These are phyloP conservation scores for Globisporangium cederbergense DNA, from an alignment of 352 stramenopile species.

Conservation along the genomic window DNA sequence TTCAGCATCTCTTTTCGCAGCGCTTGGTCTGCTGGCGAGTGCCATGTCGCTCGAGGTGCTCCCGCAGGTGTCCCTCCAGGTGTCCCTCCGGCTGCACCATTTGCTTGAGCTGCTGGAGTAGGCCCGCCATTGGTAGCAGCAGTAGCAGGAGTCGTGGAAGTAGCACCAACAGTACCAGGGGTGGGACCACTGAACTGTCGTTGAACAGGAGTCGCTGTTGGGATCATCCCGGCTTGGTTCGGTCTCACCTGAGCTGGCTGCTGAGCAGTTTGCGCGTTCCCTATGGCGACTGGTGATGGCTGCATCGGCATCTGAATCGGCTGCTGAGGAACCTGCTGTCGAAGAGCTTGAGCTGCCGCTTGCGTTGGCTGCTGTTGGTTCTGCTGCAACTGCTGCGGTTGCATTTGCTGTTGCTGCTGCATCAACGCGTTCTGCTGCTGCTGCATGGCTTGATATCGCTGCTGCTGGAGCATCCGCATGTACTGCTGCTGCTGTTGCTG, in stretches of 20 bases:
- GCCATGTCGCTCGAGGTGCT: slow-evolving; percentile 47
- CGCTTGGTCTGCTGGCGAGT: slow-evolving; percentile 67
- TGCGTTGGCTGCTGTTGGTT: slow-evolving; percentile 20
- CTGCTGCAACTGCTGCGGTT: slow-evolving; percentile 19
- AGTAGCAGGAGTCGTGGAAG: background rate
- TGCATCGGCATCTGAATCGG: slow-evolving; percentile 10
- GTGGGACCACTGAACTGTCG: slow-evolving; percentile 13
- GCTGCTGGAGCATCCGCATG: slow-evolving; percentile 63
- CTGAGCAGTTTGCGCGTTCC: slow-evolving; percentile 22
- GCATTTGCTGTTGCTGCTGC: slow-evolving; percentile 29
- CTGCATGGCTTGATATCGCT: slow-evolving; percentile 37
- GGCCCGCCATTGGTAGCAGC: slow-evolving; percentile 1
- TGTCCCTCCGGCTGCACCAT: background rate
- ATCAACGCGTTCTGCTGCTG: slow-evolving; percentile 33
- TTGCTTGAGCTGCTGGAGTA: slow-evolving; percentile 1
- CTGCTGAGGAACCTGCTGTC: slow-evolving; percentile 13
- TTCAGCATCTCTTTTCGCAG: slow-evolving; percentile 83
- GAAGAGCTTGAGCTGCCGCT: slow-evolving; percentile 7
- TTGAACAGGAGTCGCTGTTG: slow-evolving; percentile 9
- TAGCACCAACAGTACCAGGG: background rate
- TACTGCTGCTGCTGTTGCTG: slow-evolving; percentile 84
- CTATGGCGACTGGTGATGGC: slow-evolving; percentile 12
- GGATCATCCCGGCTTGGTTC: slow-evolving; percentile 6
- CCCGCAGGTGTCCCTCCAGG: background rate
- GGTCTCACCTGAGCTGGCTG: slow-evolving; percentile 16